These are phyloP conservation scores for Primulina eburnea DNA, from an alignment of 257 asterid species.

Conservation along the genomic window DNA sequence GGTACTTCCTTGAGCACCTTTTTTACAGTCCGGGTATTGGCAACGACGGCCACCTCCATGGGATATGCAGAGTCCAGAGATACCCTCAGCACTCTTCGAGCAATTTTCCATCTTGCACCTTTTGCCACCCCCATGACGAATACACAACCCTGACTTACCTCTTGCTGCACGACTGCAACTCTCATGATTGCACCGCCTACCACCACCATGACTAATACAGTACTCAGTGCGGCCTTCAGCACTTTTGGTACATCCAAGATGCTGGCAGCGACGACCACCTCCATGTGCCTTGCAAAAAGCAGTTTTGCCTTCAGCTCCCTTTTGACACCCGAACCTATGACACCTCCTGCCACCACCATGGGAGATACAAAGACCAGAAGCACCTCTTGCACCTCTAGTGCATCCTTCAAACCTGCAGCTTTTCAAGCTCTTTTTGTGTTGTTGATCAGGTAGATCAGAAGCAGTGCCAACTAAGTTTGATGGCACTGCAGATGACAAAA, in stretches of 20 bases:
- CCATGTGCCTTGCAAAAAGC: conserved; percentile 65
- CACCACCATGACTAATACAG: conserved; percentile 66
- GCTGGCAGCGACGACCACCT: conserved; percentile 54
- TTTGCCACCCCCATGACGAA: conserved; percentile 73
- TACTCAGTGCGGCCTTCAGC: conserved; percentile 63
- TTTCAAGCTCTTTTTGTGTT: conserved; percentile 35
- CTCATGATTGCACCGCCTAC: conserved; percentile 50
- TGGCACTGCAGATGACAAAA: neutral
- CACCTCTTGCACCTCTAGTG: conserved; percentile 65
- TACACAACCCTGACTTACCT: conserved; percentile 56
- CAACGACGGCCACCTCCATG: conserved; percentile 70
- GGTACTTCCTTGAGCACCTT: conserved; percentile 70
- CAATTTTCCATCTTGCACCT: conserved; percentile 56
- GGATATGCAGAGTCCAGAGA: conserved; percentile 59
- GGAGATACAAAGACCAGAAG: conserved; percentile 63
- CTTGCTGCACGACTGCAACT: conserved; percentile 62
- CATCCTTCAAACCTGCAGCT: conserved; percentile 51
- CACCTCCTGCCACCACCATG: conserved; percentile 76
- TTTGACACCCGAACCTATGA: conserved; percentile 51
- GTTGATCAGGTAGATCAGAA: conserved; percentile 24
- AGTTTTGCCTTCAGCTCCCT: conserved; percentile 67
- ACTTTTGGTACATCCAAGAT: conserved; percentile 65
- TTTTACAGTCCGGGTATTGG: conserved; percentile 46
- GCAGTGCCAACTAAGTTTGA: conserved; percentile 20
- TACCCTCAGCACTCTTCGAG: conserved; percentile 56